These are phyloP conservation scores for Acacia confusa DNA, from an alignment of 306 rosid genomes.

Conservation along the genomic window DNA sequence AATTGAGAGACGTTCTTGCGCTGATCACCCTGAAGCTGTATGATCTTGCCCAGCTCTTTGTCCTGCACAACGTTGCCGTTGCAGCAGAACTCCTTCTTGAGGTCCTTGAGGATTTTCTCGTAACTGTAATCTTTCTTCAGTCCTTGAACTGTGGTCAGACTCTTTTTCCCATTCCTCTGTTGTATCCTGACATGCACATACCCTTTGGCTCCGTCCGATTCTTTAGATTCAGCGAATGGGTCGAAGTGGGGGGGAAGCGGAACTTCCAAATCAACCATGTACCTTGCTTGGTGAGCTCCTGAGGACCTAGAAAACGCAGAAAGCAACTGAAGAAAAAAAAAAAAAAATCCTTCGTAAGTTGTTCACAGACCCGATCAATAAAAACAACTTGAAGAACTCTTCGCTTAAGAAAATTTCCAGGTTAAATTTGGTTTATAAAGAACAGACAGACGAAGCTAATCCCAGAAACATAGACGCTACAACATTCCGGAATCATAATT, in stretches of 20 bases:
- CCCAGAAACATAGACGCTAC: neutral
- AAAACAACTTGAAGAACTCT: neutral
- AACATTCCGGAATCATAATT: neutral
- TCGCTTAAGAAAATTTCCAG: neutral
- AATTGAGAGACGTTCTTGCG: conserved; percentile 83
- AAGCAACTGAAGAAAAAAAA: conserved; percentile 18
- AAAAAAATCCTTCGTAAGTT: too few species aligned
- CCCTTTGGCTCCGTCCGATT: conserved; percentile 64
- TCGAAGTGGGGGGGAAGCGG: conserved; percentile 61
- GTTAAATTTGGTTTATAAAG: neutral
- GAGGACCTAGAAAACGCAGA: neutral
- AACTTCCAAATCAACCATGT: conserved; percentile 73
- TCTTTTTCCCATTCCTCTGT: conserved; percentile 87
- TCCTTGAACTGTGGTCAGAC: conserved; percentile 88
- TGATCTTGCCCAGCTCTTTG: conserved; percentile 77
- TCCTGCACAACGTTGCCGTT: conserved; percentile 97
- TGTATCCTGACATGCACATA: conserved; percentile 86
- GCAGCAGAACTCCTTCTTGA: conserved; percentile 86
- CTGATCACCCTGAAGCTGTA: conserved; percentile 93
- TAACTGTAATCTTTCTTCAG: conserved; percentile 70
- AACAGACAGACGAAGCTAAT: neutral
- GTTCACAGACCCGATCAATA: neutral
- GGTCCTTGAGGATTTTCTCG: conserved; percentile 82
- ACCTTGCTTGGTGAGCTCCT: conserved; percentile 43
- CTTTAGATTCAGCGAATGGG: conserved; percentile 72